A percentile compares a stretch with the other conserved stretches of the same genome.
These are phyloP conservation scores for Puccinia coronata DNA, from an alignment of 1,284 basidiomycete genomes.

Conservation along the genomic window DNA sequence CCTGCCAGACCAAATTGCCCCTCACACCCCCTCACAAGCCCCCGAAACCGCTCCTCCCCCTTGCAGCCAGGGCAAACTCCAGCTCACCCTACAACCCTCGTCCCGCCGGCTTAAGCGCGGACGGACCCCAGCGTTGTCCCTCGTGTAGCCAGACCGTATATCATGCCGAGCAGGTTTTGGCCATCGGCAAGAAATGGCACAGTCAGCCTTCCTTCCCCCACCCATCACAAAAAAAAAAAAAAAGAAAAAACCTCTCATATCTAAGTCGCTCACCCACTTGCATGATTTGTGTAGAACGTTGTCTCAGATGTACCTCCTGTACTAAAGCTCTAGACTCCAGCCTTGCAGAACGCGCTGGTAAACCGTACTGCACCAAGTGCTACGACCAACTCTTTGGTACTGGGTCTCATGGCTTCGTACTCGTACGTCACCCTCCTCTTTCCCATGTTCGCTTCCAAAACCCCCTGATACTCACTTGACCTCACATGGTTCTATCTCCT, in stretches of 20 bases:
- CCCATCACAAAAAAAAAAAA: no score
- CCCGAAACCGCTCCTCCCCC: background rate
- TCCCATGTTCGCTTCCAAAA: background rate
- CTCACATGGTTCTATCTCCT: no score
- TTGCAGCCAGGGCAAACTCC: background rate
- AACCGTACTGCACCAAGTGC: conserved; percentile 32
- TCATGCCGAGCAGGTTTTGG: conserved; percentile 40
- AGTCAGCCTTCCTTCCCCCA: conserved; percentile 3
- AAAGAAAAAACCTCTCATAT: background rate
- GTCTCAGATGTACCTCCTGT: conserved; percentile 23
- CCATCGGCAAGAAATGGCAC: conserved; percentile 46
- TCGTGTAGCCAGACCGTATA: conserved; percentile 27
- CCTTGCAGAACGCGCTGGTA: conserved; percentile 31
- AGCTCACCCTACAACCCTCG: background rate
- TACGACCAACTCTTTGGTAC: conserved; percentile 29
- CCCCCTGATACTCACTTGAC: no score
- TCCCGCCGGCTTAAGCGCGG: background rate
- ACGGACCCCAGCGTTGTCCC: conserved; percentile 33
- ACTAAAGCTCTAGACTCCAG: conserved; percentile 20
- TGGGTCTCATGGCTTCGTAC: conserved; percentile 27
- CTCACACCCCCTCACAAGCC: background rate
- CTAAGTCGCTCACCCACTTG: background rate
- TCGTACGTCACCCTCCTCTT: conserved; percentile 4
- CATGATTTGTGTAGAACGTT: conserved; percentile 11
- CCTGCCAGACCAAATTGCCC: background rate